These are phyloP conservation scores for Fusarium sterilihyphosum DNA, from an alignment of 2,329 filamentous ascomycete genomes.

Conservation along the genomic window DNA sequence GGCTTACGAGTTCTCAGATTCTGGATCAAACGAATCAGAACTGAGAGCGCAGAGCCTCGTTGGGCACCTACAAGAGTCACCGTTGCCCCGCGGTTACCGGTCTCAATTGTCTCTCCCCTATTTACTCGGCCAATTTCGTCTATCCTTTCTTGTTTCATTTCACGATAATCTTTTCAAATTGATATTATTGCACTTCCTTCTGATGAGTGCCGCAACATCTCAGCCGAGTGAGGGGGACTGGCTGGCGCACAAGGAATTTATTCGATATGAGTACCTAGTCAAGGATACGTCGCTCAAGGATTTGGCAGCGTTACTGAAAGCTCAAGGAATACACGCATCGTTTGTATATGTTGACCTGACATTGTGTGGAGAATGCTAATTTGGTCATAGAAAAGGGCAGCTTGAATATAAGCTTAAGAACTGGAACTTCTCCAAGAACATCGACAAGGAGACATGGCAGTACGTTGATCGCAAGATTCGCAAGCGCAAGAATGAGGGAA, in stretches of 20 bases:
- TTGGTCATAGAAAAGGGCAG: not conserved
- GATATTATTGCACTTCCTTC: fast-evolving
- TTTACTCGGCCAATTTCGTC: too few relatives aligned
- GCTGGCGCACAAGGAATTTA: fast-evolving
- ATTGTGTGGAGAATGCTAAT: too few relatives aligned
- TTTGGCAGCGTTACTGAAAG: fast-evolving
- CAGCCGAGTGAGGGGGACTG: fast-evolving
- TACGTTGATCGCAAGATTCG: fast-evolving
- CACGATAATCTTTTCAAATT: fast-evolving
- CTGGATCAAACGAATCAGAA: not conserved
- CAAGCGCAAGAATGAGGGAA: fast-evolving
- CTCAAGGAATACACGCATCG: fast-evolving
- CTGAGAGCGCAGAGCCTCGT: fast-evolving
- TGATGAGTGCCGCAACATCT: fast-evolving
- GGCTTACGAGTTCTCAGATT: not conserved
- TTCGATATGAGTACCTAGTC: not conserved
- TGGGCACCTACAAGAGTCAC: not conserved
- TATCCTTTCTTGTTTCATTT: too few relatives aligned
- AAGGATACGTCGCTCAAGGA: fast-evolving
- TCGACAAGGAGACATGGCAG: not conserved
- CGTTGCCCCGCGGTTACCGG: too few relatives aligned
- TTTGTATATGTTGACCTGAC: not conserved
- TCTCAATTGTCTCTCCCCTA: too few relatives aligned
- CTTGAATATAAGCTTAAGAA: fast-evolving
- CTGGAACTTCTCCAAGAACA: not conserved